These are phyloP conservation scores for Pyricularia pennisetigena DNA, from an alignment of 2,329 filamentous ascomycete genomes.

Conservation along the genomic window DNA sequence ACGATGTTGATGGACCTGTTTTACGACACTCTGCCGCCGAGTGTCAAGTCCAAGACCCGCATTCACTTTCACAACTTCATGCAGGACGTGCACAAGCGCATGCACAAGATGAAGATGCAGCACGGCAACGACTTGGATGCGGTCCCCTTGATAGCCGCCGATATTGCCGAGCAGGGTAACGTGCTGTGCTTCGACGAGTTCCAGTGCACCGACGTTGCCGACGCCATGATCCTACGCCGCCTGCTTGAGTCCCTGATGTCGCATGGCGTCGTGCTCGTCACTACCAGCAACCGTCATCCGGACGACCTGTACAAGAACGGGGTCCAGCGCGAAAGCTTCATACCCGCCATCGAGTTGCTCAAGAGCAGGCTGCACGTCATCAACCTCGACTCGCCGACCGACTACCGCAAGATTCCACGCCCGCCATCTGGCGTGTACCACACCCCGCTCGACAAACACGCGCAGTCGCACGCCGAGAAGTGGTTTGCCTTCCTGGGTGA, in stretches of 20 bases:
- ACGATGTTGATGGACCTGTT: conserved; percentile 99
- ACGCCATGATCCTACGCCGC: conserved; percentile 91
- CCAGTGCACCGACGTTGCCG: conserved; percentile 95
- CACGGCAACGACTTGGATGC: conserved; percentile 85
- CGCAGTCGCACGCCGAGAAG: conserved; percentile 73
- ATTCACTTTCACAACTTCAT: conserved; percentile 99
- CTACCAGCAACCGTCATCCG: conserved; percentile 93
- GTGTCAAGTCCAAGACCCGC: conserved; percentile 73
- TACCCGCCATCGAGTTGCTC: conserved; percentile 89
- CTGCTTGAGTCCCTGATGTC: conserved; percentile 88
- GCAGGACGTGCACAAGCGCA: conserved; percentile 88
- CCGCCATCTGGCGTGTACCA: conserved; percentile 93
- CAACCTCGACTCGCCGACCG: conserved; percentile 88
- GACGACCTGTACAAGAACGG: conserved; percentile 97
- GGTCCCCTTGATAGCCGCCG: conserved; percentile 86
- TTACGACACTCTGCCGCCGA: conserved; percentile 78
- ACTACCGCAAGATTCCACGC: conserved; percentile 94
- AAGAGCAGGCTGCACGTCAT: conserved; percentile 78
- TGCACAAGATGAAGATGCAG: conserved; percentile 83
- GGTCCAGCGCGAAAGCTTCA: conserved; percentile 88
- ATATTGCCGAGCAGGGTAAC: conserved; percentile 75
- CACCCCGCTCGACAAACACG: conserved; percentile 70
- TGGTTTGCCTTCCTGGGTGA: conserved; percentile 96
- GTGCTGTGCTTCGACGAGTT: conserved; percentile 98
- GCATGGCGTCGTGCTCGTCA: conserved; percentile 92